phyloP scores from a whole-genome alignment of 2,329 filamentous ascomycete species.

The Colletotrichum plurivorum region DNA sequence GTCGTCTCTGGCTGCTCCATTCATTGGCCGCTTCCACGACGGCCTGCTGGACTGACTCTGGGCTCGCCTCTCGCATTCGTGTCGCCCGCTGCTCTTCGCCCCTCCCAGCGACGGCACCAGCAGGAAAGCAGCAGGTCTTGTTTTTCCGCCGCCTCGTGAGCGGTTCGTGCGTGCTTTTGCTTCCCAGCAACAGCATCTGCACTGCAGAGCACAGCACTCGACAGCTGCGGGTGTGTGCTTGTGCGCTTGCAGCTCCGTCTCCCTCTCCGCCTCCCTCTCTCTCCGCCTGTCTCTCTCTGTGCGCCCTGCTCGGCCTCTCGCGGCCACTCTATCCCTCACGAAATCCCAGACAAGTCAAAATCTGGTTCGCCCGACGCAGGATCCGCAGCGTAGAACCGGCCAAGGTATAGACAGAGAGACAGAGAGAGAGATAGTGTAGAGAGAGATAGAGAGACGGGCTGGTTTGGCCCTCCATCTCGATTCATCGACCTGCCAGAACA shows the following conservation, averaged over 20 bases:
- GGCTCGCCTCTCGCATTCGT: neutral
- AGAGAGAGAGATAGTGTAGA: neutral
- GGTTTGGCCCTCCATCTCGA: neutral
- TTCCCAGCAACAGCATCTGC: constrained; percentile 18
- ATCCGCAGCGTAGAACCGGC: constrained; percentile 1
- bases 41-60: too few species aligned
- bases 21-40: constrained; percentile 15
- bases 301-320: neutral
- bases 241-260: constrained; percentile 32
- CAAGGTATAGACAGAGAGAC: too few species aligned
- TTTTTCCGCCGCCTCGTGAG: constrained; percentile 18
- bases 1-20: constrained; percentile 2
- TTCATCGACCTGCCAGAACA: constrained; percentile 23
- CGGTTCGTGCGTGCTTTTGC: constrained; percentile 32
- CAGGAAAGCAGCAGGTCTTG: neutral
- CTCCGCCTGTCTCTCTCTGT: constrained; percentile 6
- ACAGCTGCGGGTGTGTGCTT: constrained; percentile 23
- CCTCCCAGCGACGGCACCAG: neutral
- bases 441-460: neutral
- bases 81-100: constrained; percentile 15
- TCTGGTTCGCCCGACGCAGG: neutral
- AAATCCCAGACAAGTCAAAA: constrained; percentile 2
- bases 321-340: constrained; percentile 1
- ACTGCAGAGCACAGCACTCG: neutral
- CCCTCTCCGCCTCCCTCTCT: constrained; percentile 3